phyloP scores from a whole-genome alignment of 2,329 filamentous ascomycete genomes.

The Xenosphaeropsis pyriputrescens region DNA sequence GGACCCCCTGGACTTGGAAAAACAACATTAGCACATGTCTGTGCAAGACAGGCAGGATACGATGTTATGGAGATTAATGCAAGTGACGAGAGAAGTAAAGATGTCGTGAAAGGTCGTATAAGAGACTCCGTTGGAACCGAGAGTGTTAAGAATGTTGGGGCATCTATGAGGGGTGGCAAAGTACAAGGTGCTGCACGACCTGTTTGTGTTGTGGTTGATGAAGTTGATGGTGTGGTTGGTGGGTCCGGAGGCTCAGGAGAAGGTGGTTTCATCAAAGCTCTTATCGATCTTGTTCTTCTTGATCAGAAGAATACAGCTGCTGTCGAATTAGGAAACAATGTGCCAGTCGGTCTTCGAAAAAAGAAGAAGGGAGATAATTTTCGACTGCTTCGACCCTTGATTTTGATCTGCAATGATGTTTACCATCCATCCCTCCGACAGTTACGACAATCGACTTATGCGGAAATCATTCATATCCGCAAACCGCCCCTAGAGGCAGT shows the following conservation, averaged over 20 bases:
- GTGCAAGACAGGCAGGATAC: constrained; percentile 87
- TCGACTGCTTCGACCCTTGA: constrained; percentile 70
- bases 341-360: constrained; percentile 23
- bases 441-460: constrained; percentile 68
- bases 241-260: constrained; percentile 68
- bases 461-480: constrained; percentile 83
- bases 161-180: constrained; percentile 34
- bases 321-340: constrained; percentile 16
- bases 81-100: constrained; percentile 80
- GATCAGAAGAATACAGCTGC: constrained; percentile 64
- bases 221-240: constrained; percentile 86
- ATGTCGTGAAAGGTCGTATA: constrained; percentile 84
- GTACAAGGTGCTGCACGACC: constrained; percentile 64
- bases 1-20: constrained; percentile 91
- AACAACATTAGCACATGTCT: constrained; percentile 92
- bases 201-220: constrained; percentile 87
- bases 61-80: constrained; percentile 97
- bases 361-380: constrained; percentile 80
- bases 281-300: constrained; percentile 76
- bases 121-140: constrained; percentile 87
- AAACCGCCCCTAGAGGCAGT: constrained; percentile 82
- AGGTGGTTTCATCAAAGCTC: constrained; percentile 85
- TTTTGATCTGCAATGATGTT: constrained; percentile 94
- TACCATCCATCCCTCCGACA: constrained; percentile 83
- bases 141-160: constrained; percentile 63